Percentiles rank a stretch among this genome's conserved stretches.
phyloP scores from a whole-genome alignment of 2,329 filamentous ascomycete species.

The Penicillium italicum region DNA sequence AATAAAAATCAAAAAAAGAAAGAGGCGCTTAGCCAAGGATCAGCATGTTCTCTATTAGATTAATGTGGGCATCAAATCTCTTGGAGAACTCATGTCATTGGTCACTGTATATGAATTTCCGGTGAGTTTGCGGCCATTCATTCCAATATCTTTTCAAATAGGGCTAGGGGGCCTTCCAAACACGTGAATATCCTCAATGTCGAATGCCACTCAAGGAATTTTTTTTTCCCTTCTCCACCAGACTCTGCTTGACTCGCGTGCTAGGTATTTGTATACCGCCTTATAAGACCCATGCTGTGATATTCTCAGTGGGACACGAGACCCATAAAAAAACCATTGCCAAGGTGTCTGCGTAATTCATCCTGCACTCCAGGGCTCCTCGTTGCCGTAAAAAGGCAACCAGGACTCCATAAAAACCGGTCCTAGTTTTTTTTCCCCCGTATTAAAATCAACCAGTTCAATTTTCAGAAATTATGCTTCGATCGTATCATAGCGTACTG shows the following conservation, averaged over 20 bases:
- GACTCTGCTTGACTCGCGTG: background rate
- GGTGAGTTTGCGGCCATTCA: background rate
- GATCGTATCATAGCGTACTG: slow-evolving; percentile 14
- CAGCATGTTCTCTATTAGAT: background rate
- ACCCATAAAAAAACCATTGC: background rate
- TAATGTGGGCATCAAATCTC: background rate
- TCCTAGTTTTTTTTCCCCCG: background rate
- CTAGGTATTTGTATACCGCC: background rate
- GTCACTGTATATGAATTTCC: background rate
- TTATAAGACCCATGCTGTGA: background rate
- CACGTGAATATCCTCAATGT: slow-evolving; percentile 8
- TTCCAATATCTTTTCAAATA: background rate
- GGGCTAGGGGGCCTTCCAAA: background rate
- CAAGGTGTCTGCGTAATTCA: background rate
- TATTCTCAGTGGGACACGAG: background rate
- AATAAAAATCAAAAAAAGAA: background rate
- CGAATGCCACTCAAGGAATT: slow-evolving; percentile 1
- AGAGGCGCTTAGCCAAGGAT: background rate
- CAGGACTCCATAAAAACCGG: background rate
- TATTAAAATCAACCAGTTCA: slow-evolving; percentile 10
- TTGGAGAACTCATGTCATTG: background rate
- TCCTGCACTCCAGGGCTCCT: background rate
- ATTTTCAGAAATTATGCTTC: slow-evolving; percentile 12
- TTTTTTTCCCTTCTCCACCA: background rate
- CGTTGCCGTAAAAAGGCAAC: slow-evolving; percentile 10